Evolutionary conservation across 345 rosid genomes (phyloP), one percentile per base, ranked within the genome.

Genomic region (Durio zibethinus): DNA sequence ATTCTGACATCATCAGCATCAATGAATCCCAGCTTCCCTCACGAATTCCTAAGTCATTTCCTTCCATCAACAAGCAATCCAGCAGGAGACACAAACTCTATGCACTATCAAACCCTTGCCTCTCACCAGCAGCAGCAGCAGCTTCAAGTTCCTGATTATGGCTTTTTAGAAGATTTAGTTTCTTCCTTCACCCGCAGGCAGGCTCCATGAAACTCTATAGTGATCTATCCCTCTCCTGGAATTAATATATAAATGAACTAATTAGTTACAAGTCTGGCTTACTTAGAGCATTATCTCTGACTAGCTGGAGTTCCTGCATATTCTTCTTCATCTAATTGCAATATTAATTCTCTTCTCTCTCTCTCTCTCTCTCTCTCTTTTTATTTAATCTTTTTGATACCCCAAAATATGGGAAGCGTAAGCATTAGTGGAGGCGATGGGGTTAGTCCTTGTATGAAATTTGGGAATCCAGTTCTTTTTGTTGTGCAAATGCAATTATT

Each of bases 111-210:
- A 53, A 10, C 2, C 65, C 62, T 40, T 42, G 56, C 54, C 18
- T 56, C 54, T 5, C 72, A 79, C 36, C 83, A 80, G 56, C 83
- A 72, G 38, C 79, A 40, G 38, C 43, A 52, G 50, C 83, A 76
- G 35, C 68, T 53, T 60, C 85, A 79, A 43, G 25, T 75, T 72
- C 62, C 62, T 66, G 87, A 82, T 72, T 77, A 82, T 62, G 87
- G 85, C 20, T 56, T 84, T 18, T 68, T 82, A 79, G 85, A 82
- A 67, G 87, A 82, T 68, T 60, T 82, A 36, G 65, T 84, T 60
- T 82, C 87, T 25, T 59, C 83, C 76, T 84, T 82, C 47, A 42
- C 50, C 38, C 33, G 57, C 42, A 82, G 59, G 38, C 81, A 75
- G 72, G 65, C 73, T 42, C 87, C 83, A 50, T 84, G 81, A 84